Evolutionary conservation across 345 rosid genomes (phyloP), one percentile per base, ranked within the genome.

Genomic region (Pistacia vera): DNA sequence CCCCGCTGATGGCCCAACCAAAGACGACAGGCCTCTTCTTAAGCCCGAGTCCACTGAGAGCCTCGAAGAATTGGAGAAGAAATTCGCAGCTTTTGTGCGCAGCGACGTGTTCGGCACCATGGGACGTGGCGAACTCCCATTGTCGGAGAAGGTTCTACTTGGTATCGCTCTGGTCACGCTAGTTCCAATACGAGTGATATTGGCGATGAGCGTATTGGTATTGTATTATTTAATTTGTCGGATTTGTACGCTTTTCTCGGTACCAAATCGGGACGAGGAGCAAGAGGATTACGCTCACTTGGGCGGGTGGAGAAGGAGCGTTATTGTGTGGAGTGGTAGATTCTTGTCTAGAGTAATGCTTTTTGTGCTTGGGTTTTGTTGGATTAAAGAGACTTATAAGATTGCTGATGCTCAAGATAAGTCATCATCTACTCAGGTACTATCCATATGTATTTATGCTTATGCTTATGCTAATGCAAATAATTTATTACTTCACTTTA

Each of bases 211-310:
- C 25, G 1, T 94, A 8, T 61, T 94, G 91, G 55, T 90, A 69
- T 46, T 86, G 5, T 92, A 97, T 77, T 97, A 94, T 88, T 63
- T 85, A 87, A 81, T 97, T 56, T 94, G 98, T 74, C 87, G 90
- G 84, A 51, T 89, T n/a, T 97, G 95, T 69, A 97, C 98, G 73
- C 78, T 89, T 8, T 92, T 92, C 72, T 91, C 85, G 48, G 82
- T 86, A 48, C 98, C 99, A 35, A 87, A 91, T 74, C 89, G 91
- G 74, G 93, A 86, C 62, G 89, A 80, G 71, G 97, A 83, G 80
- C 97, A 94, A 87, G 98, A 93, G 85, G 95, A 90, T 81, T 96
- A 90, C 77, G 98, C 97, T 38, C 98, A 96, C 77, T 68, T 96
- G 95, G 86, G 86, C 38, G 98, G 99, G 62, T 96, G 99, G 99